Evolutionary conservation across 768 basidiomycete species (phyloP).

Genomic region (Neoboletus magnificus): DNA sequence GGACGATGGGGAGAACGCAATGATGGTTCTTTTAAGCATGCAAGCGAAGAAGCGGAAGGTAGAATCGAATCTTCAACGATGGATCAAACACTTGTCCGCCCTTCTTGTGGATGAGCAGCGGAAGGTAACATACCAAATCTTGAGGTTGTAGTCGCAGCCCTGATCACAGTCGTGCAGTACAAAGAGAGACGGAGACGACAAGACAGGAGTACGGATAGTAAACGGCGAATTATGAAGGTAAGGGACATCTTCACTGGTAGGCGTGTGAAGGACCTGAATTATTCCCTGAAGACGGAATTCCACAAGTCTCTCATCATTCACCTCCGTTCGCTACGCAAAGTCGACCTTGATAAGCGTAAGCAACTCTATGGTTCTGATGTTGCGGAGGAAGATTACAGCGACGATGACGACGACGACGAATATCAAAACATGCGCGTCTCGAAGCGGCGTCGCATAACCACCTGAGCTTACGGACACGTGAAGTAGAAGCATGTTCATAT

Average conservation of each 20-base stretch:
- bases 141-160: slow-evolving; percentile 1
- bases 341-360: slow-evolving; percentile 51
- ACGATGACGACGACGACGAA: slow-evolving; percentile 31
- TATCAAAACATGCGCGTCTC: slow-evolving; percentile 29
- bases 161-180: slow-evolving; percentile 39
- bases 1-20: slow-evolving; percentile 35
- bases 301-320: slow-evolving; percentile 57
- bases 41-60: slow-evolving; percentile 37
- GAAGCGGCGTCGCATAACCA: slow-evolving; percentile 30
- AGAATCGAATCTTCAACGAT: slow-evolving; percentile 52
- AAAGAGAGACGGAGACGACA: slow-evolving; percentile 58
- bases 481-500: slow-evolving; percentile 20
- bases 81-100: slow-evolving; percentile 63
- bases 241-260: slow-evolving; percentile 10
- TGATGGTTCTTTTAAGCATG: slow-evolving; percentile 28
- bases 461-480: slow-evolving; percentile 22
- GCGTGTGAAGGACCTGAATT: neutral
- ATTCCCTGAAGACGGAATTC: slow-evolving; percentile 56
- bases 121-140: slow-evolving; percentile 45
- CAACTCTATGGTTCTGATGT: slow-evolving; percentile 40
- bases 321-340: slow-evolving; percentile 58
- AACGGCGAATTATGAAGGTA: slow-evolving; percentile 60
- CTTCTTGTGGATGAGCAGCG: slow-evolving; percentile 64
- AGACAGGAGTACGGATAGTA: slow-evolving; percentile 47
- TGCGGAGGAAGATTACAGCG: slow-evolving; percentile 35